Conservation (phyloP, 2,329 filamentous ascomycete species). For the Arthrocladium fulminans region DNA sequence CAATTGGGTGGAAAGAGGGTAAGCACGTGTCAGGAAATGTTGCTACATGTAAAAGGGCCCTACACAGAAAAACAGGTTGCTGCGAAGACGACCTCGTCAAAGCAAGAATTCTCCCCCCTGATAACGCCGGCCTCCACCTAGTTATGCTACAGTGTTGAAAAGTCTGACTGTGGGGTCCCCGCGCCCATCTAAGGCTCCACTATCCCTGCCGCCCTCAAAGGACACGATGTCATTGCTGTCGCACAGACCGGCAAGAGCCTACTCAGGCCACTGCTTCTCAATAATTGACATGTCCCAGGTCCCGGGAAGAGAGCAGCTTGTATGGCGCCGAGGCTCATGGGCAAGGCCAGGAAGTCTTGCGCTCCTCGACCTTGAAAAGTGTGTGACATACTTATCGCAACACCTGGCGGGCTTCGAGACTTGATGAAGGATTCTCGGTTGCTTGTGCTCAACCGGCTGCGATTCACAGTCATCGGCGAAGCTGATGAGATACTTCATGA, state of each 20-base stretch:
- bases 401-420: constrained; percentile 76
- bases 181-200: constrained; percentile 84
- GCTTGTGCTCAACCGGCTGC: constrained; percentile 65
- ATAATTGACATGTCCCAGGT: constrained; percentile 44
- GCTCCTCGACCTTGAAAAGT: constrained; percentile 72
- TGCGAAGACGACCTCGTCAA: too few relatives aligned
- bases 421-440: constrained; percentile 61
- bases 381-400: constrained; percentile 81
- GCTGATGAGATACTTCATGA: constrained; percentile 81
- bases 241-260: constrained; percentile 73
- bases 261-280: too few relatives aligned
- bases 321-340: constrained; percentile 84
- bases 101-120: too few relatives aligned
- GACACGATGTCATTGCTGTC: constrained; percentile 75
- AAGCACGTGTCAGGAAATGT: too few relatives aligned
- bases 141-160: constrained; percentile 60
- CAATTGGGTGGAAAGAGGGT: too few relatives aligned
- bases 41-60: too few relatives aligned
- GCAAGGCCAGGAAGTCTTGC: constrained; percentile 81
- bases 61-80: too few relatives aligned
- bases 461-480: constrained; percentile 80
- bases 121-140: constrained; percentile 75
- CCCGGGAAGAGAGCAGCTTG: constrained; percentile 96
- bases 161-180: constrained; percentile 61
- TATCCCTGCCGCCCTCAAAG: constrained; percentile 67